Conservation (phyloP, 2,329 filamentous ascomycete genomes). For the Alternaria dauci region DNA sequence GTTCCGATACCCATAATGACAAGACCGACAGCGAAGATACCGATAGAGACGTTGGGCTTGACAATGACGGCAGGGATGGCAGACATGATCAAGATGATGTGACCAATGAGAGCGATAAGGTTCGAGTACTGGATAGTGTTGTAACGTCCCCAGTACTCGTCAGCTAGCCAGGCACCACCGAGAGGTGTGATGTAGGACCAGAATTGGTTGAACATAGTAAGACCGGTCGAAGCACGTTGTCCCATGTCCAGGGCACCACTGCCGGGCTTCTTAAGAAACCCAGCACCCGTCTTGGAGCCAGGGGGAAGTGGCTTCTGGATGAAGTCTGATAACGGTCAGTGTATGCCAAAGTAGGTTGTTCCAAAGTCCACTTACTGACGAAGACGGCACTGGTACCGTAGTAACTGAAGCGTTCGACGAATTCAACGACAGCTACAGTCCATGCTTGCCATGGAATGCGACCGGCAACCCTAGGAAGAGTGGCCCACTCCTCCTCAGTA, state of each 20-base stretch:
- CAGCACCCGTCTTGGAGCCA: slow-evolving; percentile 46
- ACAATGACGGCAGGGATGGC: slow-evolving; percentile 63
- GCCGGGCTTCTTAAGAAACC: slow-evolving; percentile 43
- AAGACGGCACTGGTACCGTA: slow-evolving; percentile 50
- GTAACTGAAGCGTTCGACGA: slow-evolving; percentile 50
- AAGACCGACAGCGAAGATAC: slow-evolving; percentile 64
- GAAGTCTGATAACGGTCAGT: slow-evolving; percentile 40
- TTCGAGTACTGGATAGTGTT: slow-evolving; percentile 66
- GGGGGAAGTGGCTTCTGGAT: slow-evolving; percentile 47
- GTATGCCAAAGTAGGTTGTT: background rate
- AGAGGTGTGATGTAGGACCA: slow-evolving; percentile 67
- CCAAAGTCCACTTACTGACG: slow-evolving; percentile 22
- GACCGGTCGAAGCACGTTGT: slow-evolving; percentile 61
- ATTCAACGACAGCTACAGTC: slow-evolving; percentile 49
- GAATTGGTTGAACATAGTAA: slow-evolving; percentile 64
- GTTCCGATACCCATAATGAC: slow-evolving; percentile 72
- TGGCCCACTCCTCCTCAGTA: slow-evolving; percentile 48
- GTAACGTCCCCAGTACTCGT: slow-evolving; percentile 68
- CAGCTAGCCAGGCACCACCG: slow-evolving; percentile 65
- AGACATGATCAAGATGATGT: slow-evolving; percentile 64
- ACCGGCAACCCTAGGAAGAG: slow-evolving; percentile 48
- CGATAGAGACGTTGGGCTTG: slow-evolving; percentile 59
- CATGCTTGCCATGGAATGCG: slow-evolving; percentile 48
- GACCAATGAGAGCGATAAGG: slow-evolving; percentile 65
- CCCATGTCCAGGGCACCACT: slow-evolving; percentile 63